These are phyloP conservation scores for Citrus maxima DNA, from an alignment of 345 rosid species.

Conservation along the genomic window DNA sequence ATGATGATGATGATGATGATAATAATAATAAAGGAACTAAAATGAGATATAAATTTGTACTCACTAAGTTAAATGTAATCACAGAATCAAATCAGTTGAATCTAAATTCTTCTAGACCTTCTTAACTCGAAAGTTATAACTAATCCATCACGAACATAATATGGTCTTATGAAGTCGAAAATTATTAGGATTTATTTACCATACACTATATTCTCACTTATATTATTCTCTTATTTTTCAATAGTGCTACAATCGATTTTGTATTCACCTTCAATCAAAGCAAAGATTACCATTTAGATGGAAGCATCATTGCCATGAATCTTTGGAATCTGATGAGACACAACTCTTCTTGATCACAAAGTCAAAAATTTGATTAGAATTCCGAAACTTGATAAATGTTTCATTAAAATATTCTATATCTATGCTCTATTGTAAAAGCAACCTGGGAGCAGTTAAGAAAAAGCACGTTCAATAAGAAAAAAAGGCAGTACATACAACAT, in stretches of 20 bases:
- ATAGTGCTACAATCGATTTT: not conserved
- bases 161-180: not conserved
- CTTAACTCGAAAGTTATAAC: not conserved
- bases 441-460: slow-evolving; percentile 24
- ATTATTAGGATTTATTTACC: not conserved
- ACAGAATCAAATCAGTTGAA: not conserved
- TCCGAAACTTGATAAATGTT: not conserved
- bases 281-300: not conserved
- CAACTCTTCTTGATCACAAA: not conserved
- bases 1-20: no score
- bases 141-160: not conserved
- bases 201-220: not conserved
- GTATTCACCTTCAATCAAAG: not conserved
- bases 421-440: not conserved
- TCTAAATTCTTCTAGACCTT: not conserved
- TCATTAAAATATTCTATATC: not conserved
- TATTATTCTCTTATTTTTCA: not conserved
- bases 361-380: not conserved
- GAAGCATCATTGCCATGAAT: not conserved
- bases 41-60: not conserved
- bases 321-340: not conserved
- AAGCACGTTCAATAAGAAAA: not conserved
- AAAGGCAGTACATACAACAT: not conserved
- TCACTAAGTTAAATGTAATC: not conserved
- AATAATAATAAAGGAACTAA: no score